Base-by-base conservation (phyloP, 2,329 filamentous ascomycete genomes). In the Cadophora malorum region DNA sequence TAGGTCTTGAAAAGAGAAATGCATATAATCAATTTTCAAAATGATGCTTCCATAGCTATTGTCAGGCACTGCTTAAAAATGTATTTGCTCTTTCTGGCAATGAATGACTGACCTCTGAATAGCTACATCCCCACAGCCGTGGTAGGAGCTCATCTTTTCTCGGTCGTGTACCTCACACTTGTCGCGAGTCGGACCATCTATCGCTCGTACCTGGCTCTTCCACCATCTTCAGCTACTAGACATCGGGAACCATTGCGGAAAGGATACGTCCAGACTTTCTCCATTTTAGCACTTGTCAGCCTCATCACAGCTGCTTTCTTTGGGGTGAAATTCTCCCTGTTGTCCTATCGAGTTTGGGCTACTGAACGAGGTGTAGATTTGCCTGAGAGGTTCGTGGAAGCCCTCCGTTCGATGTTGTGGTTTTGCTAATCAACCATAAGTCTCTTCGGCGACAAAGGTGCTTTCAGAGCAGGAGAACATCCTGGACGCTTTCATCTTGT, bases 301-400 rank as follows among this genome's bases (percentile, higher is more conserved):
- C 74, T 86, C 31, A 75, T 76, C 1, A 75, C 79, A 1, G 81
- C 83, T 4, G 78, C 78, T 3, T 83, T 82, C 69, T 81, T 83
- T 70, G 79, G 80, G 56, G 75, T 81, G 45, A 73, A 75, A 35
- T 83, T 83, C 73, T 81, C n/a, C 12, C 21, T 41, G 5, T 74
- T 83, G 21, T 85, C 83, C 3, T 87, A 86, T 76, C 76, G 79
- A 50, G 77, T 80, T 38, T 87, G 85, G 85, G 83, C 81, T n/a
- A 74, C 79, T 59, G 73, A 79, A 55, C 78, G 78, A 63, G 79
- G 77, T 19, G 75, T 82, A 56, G 76, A 78, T 19, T 71, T 81
- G 2, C 82, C 83, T 2, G 60, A 67, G 33, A 78, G 78, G 69
- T 82, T 75, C 59, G 73, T 68, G 80, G 41, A 49, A 50, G 28